Base-by-base conservation (phyloP, 2,329 filamentous ascomycete species). In the Penicillium sp. region DNA sequence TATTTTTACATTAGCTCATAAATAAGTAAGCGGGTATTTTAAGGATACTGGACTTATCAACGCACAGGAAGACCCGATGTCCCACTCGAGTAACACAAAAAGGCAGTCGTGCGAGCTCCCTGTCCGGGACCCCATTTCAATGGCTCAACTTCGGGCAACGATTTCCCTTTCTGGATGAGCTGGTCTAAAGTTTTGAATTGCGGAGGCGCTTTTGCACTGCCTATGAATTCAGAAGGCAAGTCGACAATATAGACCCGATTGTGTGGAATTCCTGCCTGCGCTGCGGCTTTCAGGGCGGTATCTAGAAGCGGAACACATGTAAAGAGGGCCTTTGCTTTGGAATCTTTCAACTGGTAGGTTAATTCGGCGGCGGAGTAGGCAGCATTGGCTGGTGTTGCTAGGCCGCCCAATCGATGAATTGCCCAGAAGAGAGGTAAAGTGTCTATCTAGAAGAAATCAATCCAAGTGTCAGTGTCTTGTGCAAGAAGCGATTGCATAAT, bases 71-170 rank as follows among this genome's bases (percentile, higher is more conserved):
- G 74, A 3, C 89, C 89, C 11, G 88, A 91, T 1, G 89, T 93
- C 20, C 89, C 89, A 68, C 86, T 90, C 0, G 87, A 91, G 69
- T 90, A 92, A 74, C 88, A 91, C 46, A 95, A 77, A 67, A 89
- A 93, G 0, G 90, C 87, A 5, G 84, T 84, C 64, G 87, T 85
- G 54, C 83, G 82, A 35, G 81, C 66, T 23, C 68, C 74, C 55
- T 78, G 74, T 5, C 74, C 75, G 8, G 71, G 67, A 14, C 62
- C 60, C 75, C 75, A 78, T 52, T 68, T 69, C 56, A 76, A 55
- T 16, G 65, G 69, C 52, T 77, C 74, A 8, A 77, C 28, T 16
- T 68, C 63, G 0, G 74, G 74, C 3, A 75, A 63, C 7, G 66
- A 66, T 55, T 68, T 70, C 5, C 90, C 90, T 59, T 85, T 77